A percentile compares a stretch with the other conserved stretches of the same genome.
These are phyloP conservation scores for Saprolegnia diclina DNA, from an alignment of 352 stramenopile genomes.

Conservation along the genomic window DNA sequence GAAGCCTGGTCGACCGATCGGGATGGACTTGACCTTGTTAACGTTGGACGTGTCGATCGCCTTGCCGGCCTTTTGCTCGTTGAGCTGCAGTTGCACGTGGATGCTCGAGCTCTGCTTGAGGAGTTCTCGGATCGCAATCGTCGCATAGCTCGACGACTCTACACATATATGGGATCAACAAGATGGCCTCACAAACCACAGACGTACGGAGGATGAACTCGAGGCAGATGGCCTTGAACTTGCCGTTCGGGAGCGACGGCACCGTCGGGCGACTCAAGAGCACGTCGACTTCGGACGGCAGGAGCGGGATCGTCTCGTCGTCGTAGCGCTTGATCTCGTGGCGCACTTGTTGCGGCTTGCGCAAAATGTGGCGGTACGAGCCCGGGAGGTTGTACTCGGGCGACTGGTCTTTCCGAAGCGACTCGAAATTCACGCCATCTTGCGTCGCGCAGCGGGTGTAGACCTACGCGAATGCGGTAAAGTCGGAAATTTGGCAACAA, in stretches of 20 bases:
- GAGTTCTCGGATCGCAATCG: constrained; percentile 93
- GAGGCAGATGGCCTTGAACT: constrained; percentile 62
- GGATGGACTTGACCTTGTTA: constrained; percentile 20
- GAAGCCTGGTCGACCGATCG: constrained; percentile 25
- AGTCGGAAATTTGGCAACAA: constrained; percentile 40
- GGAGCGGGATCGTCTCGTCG: constrained; percentile 86
- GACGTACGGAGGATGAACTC: constrained; percentile 69
- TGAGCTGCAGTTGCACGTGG: constrained; percentile 54
- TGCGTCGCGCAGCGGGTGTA: constrained; percentile 57
- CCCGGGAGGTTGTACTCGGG: constrained; percentile 90
- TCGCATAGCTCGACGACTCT: constrained; percentile 79
- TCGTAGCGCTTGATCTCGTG: constrained; percentile 91
- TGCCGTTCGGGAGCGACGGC: constrained; percentile 54
- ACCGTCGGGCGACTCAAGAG: constrained; percentile 37
- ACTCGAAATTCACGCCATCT: constrained; percentile 64
- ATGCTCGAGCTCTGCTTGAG: constrained; percentile 90
- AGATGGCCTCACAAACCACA: not conserved
- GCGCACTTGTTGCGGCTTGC: constrained; percentile 81
- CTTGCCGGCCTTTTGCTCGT: constrained; percentile 32
- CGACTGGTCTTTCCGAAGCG: constrained; percentile 57
- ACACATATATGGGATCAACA: not conserved
- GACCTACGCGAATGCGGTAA: constrained; percentile 43
- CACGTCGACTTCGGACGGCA: constrained; percentile 91
- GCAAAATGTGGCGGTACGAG: constrained; percentile 91
- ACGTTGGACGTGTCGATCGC: constrained; percentile 11